These are phyloP conservation scores for Phytophthora macrochlamydospora DNA, from an alignment of 352 stramenopile genomes.

Conservation along the genomic window DNA sequence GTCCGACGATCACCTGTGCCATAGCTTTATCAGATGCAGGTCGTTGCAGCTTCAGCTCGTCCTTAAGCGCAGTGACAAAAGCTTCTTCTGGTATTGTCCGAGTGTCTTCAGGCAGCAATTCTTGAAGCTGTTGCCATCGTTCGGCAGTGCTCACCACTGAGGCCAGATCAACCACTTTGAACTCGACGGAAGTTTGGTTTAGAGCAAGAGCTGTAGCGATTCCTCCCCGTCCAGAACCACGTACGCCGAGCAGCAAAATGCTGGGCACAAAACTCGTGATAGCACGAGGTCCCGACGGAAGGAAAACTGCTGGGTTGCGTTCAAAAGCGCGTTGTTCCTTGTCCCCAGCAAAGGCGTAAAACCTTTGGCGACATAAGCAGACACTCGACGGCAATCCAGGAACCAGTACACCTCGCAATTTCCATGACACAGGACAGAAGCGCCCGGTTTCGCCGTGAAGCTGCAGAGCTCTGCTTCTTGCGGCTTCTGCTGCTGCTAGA, in stretches of 20 bases:
- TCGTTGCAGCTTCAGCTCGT: constrained; percentile 16
- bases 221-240: constrained; percentile 27
- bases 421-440: constrained; percentile 74
- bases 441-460: constrained; percentile 58
- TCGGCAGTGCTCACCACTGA: constrained; percentile 7
- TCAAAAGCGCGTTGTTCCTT: constrained; percentile 51
- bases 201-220: constrained; percentile 15
- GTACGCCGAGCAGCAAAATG: constrained; percentile 60
- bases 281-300: constrained; percentile 29
- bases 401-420: constrained; percentile 36
- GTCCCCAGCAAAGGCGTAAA: constrained; percentile 64
- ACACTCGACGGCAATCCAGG: constrained; percentile 48
- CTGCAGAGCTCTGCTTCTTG: constrained; percentile 11
- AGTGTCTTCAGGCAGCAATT: constrained; percentile 30
- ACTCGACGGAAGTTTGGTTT: constrained; percentile 6
- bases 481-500: constrained; percentile 19
- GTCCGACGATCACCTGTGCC: constrained; percentile 30
- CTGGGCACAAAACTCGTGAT: constrained; percentile 45
- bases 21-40: neutral
- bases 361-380: constrained; percentile 43
- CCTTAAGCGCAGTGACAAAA: constrained; percentile 22
- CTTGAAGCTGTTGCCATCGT: constrained; percentile 20
- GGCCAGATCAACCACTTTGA: constrained; percentile 24
- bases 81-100: constrained; percentile 21
- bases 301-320: constrained; percentile 49